Base-by-base conservation (phyloP, 2,329 filamentous ascomycete species). In the Aspergillus tamarii region DNA sequence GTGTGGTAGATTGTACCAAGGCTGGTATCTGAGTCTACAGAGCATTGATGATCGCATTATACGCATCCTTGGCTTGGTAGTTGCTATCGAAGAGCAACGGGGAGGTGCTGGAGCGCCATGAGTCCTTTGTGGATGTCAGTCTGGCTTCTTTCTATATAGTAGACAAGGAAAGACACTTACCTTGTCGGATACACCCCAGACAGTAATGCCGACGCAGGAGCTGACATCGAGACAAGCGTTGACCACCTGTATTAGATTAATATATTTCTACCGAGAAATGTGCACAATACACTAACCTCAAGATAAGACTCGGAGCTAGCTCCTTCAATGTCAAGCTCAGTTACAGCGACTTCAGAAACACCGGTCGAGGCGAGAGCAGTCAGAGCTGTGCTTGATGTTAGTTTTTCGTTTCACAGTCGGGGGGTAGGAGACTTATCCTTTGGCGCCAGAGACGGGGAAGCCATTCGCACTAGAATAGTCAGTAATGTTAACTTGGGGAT, bases 131-230 rank as follows among this genome's bases (percentile, higher is more conserved):
- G 9, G 5, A 2, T 7, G 21, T 63, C 53, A 63, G 39, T 19
- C 39, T 46, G 19, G 26, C 12, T 16, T 12, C 43, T 5, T 30
- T 21, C 12, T 4, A 2, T 12, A 8, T 9, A 5, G 21, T 10
- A 14, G 4, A 36, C 9, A 57, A 23, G 11, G 4, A 36, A 26
- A 14, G 14, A 28, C 5, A 63, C 57, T 58, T 62, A 73, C 71
- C 28, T 66, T 69, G 68, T 84, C 82, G 23, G 75, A 69, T 1
- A 84, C 75, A 30, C 82, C 82, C 82, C 89, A 91, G 46, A 89
- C 85, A 0, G 88, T 91, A 65, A 91, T 85, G 57, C 88, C 88
- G 4, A 89, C 83, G 72, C 89, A 91, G 73, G 87, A 86, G 8
- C 80, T 64, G 55, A 87, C 78, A 23, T 82, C 77, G 36, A 89